These are phyloP conservation scores for Populus davidiana DNA, from an alignment of 345 rosid species.

Conservation along the genomic window DNA sequence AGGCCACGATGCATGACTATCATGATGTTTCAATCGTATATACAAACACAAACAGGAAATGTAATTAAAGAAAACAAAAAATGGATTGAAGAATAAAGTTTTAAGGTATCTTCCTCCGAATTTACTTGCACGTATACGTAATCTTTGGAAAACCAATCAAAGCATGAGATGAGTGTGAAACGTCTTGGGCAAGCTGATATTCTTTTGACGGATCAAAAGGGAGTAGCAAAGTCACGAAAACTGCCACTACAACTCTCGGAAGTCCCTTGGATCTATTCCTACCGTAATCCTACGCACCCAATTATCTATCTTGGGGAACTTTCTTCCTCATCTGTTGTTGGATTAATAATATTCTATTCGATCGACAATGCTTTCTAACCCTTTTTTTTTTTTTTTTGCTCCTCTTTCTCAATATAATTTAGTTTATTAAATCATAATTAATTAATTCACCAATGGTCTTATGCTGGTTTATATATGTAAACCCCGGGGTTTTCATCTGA, in stretches of 20 bases:
- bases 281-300: neutral
- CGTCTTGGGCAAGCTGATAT: neutral
- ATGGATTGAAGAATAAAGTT: too few species aligned
- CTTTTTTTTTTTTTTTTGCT: too few species aligned
- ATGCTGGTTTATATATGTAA: too few species aligned
- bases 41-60: too few species aligned
- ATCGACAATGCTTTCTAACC: neutral
- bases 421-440: neutral
- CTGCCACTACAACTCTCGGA: neutral
- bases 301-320: neutral
- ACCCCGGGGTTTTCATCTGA: too few species aligned
- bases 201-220: neutral
- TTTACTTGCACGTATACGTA: too few species aligned
- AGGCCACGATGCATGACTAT: too few species aligned
- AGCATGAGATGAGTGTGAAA: too few species aligned
- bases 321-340: neutral
- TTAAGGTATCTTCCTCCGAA: neutral
- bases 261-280: neutral
- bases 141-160: neutral
- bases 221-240: neutral
- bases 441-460: neutral
- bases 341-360: neutral
- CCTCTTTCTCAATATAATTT: neutral
- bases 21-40: too few species aligned
- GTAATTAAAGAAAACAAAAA: too few species aligned